Percentiles rank a stretch among this genome's conserved stretches.
Conservation (phyloP, 2,329 filamentous ascomycete species). For the Arachnopeziza araneosa region DNA sequence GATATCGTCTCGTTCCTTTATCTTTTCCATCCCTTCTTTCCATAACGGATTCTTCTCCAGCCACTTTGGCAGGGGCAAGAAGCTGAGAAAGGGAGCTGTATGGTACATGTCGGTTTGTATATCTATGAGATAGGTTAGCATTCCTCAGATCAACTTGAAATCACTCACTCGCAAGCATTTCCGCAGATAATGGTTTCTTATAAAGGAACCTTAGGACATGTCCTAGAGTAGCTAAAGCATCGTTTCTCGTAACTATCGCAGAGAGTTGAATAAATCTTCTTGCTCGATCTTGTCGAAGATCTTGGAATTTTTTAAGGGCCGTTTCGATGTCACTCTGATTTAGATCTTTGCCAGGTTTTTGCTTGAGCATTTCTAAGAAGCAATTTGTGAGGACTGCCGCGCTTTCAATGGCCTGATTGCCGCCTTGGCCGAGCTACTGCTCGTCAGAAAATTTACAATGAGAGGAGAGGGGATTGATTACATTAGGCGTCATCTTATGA, state of each 20-base stretch:
- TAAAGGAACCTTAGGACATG: slow-evolving; percentile 17
- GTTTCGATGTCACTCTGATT: neutral
- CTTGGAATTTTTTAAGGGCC: slow-evolving; percentile 10
- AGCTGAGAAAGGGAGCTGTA: slow-evolving; percentile 13
- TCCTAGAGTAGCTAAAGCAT: slow-evolving; percentile 9
- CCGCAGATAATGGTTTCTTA: slow-evolving; percentile 1
- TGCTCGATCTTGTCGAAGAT: slow-evolving; percentile 6
- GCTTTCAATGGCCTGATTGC: slow-evolving; percentile 37
- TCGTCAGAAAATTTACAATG: neutral
- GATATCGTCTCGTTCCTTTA: neutral
- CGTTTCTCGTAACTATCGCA: slow-evolving; percentile 10
- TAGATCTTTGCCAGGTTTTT: neutral
- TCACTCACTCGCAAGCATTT: slow-evolving; percentile 9
- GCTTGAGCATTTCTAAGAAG: slow-evolving; percentile 12
- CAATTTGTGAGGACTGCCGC: slow-evolving; percentile 33
- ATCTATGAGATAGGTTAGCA: slow-evolving; percentile 3
- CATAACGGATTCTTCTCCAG: slow-evolving; percentile 12
- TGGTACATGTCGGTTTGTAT: slow-evolving; percentile 14
- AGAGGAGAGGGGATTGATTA: slow-evolving; percentile 13
- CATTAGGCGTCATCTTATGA: slow-evolving; percentile 28
- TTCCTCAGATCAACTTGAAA: neutral
- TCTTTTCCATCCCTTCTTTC: slow-evolving; percentile 5
- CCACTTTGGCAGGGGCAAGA: slow-evolving; percentile 12
- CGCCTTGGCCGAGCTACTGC: slow-evolving; percentile 32
- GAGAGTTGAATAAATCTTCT: slow-evolving; percentile 15